Evolutionary conservation across 164 flowering plant species (phyloP).

Genomic region (Echeveria elegans): DNA sequence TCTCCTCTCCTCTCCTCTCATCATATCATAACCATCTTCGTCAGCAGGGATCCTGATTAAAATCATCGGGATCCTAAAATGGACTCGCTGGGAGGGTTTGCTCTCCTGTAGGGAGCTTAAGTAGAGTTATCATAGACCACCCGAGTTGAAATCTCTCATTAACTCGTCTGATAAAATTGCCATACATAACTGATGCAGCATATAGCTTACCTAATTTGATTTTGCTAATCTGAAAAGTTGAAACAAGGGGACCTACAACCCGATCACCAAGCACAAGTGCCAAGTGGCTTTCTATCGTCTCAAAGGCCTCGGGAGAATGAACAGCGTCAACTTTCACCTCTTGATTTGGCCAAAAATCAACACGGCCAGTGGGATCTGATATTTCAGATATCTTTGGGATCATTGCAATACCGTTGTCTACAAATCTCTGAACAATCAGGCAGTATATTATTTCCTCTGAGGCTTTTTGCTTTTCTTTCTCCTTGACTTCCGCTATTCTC

Average conservation of each 20-base stretch:
- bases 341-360: slow-evolving; percentile 88
- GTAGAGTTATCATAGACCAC: slow-evolving; percentile 32
- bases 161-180: slow-evolving; percentile 84
- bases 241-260: slow-evolving; percentile 52
- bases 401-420: slow-evolving; percentile 56
- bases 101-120: slow-evolving; percentile 16
- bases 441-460: slow-evolving; percentile 82
- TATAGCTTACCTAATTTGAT: slow-evolving; percentile 89
- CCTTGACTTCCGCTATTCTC: slow-evolving; percentile 85
- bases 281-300: slow-evolving; percentile 81
- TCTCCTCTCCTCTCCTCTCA: slow-evolving; percentile 12
- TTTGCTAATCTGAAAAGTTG: slow-evolving; percentile 63
- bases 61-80: slow-evolving; percentile 13
- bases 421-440: slow-evolving; percentile 62
- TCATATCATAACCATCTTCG: slow-evolving; percentile 18
- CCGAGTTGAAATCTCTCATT: slow-evolving; percentile 84
- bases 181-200: slow-evolving; percentile 96
- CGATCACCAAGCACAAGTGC: slow-evolving; percentile 77
- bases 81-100: slow-evolving; percentile 20
- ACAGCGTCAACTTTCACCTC: slow-evolving; percentile 64
- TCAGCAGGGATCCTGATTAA: slow-evolving; percentile 38
- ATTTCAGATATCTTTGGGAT: slow-evolving; percentile 54
- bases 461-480: slow-evolving; percentile 54
- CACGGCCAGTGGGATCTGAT: slow-evolving; percentile 53
- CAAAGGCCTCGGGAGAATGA: slow-evolving; percentile 84